Evolutionary conservation across 2,329 filamentous ascomycete genomes (phyloP), one percentile per base, ranked within the genome.

Genomic region (Pseudocercospora pini-densiflorae): DNA sequence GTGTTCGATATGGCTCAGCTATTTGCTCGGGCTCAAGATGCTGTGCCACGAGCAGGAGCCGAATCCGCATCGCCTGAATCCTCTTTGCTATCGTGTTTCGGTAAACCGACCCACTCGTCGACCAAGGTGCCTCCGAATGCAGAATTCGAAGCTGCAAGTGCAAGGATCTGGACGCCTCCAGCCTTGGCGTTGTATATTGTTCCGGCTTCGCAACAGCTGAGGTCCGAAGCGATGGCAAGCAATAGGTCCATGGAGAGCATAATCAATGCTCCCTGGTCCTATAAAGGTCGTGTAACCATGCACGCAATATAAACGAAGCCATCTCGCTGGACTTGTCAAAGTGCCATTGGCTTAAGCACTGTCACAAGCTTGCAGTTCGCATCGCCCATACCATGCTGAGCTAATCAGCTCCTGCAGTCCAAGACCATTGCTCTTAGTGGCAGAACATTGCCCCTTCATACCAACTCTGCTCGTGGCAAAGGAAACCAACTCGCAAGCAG

Each of bases 361-460:
- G 47, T 51, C 47, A 51, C 47, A 23, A 51, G 47, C 47, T 51
- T 51, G 47, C 47, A 51, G 47, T 24, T 21, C 21, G 49, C 49
- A 53, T 21, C 24, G 49, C 49, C 19, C 16, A 53, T 27, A 14
- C 24, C 21, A n/a, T 27, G 49, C 49, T 53, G 23, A 53, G 49
- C 49, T 53, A 23, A 53, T 53, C 49, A 53, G 12, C 5, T 23
- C 12, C 45, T 49, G 45, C n/a, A 49, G n/a, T 27, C 24, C 10
- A 6, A 12, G 6, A 53, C 19, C 24, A 24, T 53, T 24, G 19
- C 19, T 27, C 19, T 53, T 53, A 5, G 19, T 23, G 23, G 49
- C 49, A 53, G 49, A 53, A 47, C 43, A 23, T 1, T 8, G n/a
- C 8, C 21, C 21, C 43, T 23, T 47, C 8, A n/a, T 47, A 47